Evolutionary conservation across 2,329 filamentous ascomycete species (phyloP).

Genomic region (Fusarium sororula): DNA sequence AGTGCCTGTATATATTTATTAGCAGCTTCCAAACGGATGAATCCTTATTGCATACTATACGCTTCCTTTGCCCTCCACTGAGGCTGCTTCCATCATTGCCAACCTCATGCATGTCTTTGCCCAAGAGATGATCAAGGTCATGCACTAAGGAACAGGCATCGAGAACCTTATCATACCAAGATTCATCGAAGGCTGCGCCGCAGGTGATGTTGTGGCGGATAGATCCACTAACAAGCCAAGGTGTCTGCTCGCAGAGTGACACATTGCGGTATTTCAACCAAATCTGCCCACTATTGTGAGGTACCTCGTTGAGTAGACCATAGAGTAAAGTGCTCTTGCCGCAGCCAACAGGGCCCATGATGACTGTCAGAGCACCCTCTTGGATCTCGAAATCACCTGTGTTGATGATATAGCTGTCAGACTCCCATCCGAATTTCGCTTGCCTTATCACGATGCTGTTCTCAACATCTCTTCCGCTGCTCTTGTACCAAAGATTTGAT

Average conservation of each 20-base stretch:
- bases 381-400: not conserved
- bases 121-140: not conserved
- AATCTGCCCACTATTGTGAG: not conserved
- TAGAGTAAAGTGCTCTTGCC: not conserved
- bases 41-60: not conserved
- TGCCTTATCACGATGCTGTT: not conserved
- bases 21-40: not conserved
- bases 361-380: not conserved
- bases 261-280: not conserved
- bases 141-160: not conserved
- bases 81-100: not conserved
- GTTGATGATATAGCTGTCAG: not conserved
- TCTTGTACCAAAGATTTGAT: not conserved
- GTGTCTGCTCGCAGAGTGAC: not conserved
- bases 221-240: not conserved
- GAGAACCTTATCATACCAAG: not conserved
- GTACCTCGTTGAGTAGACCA: not conserved
- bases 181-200: not conserved
- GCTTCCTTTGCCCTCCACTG: not conserved
- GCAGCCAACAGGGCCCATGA: not conserved
- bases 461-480: not conserved
- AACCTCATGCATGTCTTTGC: not conserved
- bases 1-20: not conserved
- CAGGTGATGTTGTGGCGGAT: not conserved
- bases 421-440: not conserved